Evolutionary conservation across 805 yeast species (phyloP).

Genomic region (Torulaspora quercuum): DNA sequence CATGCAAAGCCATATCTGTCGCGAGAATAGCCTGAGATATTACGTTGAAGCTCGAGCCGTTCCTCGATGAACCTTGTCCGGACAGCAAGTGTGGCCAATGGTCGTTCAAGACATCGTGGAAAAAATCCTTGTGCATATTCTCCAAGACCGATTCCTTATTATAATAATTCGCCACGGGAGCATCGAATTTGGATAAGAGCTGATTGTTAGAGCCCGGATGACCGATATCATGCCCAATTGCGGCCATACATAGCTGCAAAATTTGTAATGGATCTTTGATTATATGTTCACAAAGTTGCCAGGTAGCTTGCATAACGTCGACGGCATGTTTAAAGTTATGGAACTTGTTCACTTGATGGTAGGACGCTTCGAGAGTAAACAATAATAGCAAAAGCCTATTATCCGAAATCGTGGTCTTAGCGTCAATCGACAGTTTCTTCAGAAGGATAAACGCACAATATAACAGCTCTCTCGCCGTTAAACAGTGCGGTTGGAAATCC

Average conservation of each 20-base stretch:
- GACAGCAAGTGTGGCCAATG: constrained; percentile 47
- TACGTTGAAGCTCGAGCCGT: constrained; percentile 14
- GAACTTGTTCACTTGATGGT: constrained; percentile 82
- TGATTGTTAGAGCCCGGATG: constrained; percentile 95
- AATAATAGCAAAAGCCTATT: constrained; percentile 57
- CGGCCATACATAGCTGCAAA: constrained; percentile 67
- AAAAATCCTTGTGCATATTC: constrained; percentile 71
- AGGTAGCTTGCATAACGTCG: constrained; percentile 90
- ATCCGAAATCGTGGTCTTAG: constrained; percentile 28
- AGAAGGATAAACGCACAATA: constrained; percentile 30
- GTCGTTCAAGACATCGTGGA: constrained; percentile 47
- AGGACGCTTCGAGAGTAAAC: constrained; percentile 68
- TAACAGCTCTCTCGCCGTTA: constrained; percentile 28
- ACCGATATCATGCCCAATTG: constrained; percentile 92
- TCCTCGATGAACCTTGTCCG: constrained; percentile 15
- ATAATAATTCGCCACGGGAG: constrained; percentile 64
- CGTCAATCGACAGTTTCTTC: constrained; percentile 19
- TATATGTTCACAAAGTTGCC: constrained; percentile 45
- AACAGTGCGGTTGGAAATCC: constrained; percentile 32
- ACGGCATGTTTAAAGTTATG: constrained; percentile 95
- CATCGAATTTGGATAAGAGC: constrained; percentile 52
- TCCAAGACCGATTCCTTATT: constrained; percentile 72
- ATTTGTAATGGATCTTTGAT: constrained; percentile 42
- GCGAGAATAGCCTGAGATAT: constrained; percentile 50
- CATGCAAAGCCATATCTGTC: constrained; percentile 93